phyloP scores from a whole-genome alignment of 1,284 basidiomycete species.

The Butyriboletus appendiculatus region DNA sequence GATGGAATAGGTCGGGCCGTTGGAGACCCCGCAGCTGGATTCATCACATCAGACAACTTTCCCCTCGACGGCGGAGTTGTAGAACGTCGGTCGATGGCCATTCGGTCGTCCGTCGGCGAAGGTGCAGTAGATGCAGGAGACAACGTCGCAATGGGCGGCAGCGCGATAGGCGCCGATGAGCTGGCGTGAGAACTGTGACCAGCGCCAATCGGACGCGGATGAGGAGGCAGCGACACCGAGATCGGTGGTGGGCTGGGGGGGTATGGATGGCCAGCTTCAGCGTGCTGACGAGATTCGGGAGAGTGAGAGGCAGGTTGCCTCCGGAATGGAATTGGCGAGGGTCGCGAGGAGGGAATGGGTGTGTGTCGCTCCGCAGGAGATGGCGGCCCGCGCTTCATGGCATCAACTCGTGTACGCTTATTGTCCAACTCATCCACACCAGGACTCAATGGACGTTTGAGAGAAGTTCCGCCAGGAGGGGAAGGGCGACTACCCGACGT shows the following conservation, averaged over 20 bases:
- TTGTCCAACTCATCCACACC: constrained; percentile 56
- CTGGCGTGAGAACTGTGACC: constrained; percentile 39
- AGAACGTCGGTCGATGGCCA: constrained; percentile 47
- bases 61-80: constrained; percentile 47
- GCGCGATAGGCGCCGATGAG: constrained; percentile 39
- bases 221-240: constrained; percentile 61
- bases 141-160: constrained; percentile 67
- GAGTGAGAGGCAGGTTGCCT: constrained; percentile 65
- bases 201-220: constrained; percentile 68
- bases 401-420: constrained; percentile 66
- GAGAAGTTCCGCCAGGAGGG: constrained; percentile 41
- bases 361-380: constrained; percentile 54
- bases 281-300: constrained; percentile 56
- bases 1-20: constrained; percentile 39
- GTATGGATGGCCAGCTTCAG: constrained; percentile 41
- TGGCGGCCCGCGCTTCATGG: constrained; percentile 49
- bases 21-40: constrained; percentile 47
- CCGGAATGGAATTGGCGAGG: constrained; percentile 74
- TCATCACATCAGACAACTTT: constrained; percentile 55
- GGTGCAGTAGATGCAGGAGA: constrained; percentile 57
- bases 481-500: constrained; percentile 55
- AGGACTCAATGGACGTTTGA: constrained; percentile 70
- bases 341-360: constrained; percentile 56
- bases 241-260: constrained; percentile 54
- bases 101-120: constrained; percentile 53